Evolutionary conservation across 139 green algal genomes (phyloP), one percentile per base, ranked within the genome.

Genomic region (Raphidocelis subcapitata): DNA sequence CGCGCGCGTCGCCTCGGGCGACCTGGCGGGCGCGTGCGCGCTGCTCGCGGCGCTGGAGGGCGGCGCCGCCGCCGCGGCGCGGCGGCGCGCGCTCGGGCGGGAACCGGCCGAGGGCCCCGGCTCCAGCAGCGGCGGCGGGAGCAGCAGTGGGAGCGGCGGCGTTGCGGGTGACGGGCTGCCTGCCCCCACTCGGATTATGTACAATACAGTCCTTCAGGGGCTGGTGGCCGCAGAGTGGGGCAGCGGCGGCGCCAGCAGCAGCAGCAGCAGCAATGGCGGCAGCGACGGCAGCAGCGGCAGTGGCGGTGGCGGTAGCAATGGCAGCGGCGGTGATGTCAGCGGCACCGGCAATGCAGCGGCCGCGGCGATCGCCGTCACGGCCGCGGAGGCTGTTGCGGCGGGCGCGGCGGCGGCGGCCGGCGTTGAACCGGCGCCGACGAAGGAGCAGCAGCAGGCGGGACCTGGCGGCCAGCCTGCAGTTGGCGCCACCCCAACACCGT

Each of bases 161-260:
- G 52, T 56, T 35, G 32, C 5, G 64, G 41, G 64, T 5, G 24
- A 33, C 12, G 47, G 55, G 28, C 46, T 61, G 21, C 29, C 65
- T 4, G 60, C 5, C 10, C 68, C 55, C 24, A 65, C 20, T 10
- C 20, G 35, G 12, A 51, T 31, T 10, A 65, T 77, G 24, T 82
- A 65, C 55, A 82, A 82, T 63, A 74, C 76, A 28, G 52, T 82
- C 24, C 49, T 82, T 21, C 52, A 69, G 5, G 76, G 62, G 2
- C 51, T 65, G 1, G 47, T 52, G 2, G 31, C 44, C 3, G 23
- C 18, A 3, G 44, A 47, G 26, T 37, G 60, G 23, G 59, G 20
- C 29, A 28, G 59, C 57, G 46, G 28, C 2, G 1, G 56, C 59
- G 10, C 23, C 37, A 1, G 49, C 51, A 35, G 47, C 36, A 62